Conservation (phyloP, 2,329 filamentous ascomycete genomes). For the Aspergillus sp. region DNA sequence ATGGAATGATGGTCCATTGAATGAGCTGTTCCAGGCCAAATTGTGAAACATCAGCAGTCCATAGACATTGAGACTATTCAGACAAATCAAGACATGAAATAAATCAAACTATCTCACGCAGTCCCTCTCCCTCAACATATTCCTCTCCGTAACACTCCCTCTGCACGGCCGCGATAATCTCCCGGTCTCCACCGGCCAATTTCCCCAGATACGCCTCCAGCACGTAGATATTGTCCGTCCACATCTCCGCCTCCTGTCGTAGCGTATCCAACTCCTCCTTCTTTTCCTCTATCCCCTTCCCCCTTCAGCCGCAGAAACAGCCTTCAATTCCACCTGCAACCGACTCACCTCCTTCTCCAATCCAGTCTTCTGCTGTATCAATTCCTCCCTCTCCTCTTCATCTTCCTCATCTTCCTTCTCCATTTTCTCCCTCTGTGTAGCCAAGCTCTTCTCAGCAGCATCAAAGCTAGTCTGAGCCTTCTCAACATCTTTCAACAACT, state of each 20-base stretch:
- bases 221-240: constrained; percentile 43
- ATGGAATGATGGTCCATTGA: too few species aligned
- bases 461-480: constrained; percentile 22
- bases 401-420: constrained; percentile 16
- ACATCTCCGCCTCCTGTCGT: constrained; percentile 27
- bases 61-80: too few species aligned
- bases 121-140: constrained; percentile 50
- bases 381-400: constrained; percentile 13
- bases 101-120: constrained; percentile 35
- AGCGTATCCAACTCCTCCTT: constrained; percentile 29
- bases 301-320: constrained; percentile 16
- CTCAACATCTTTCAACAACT: constrained; percentile 25
- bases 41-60: too few species aligned
- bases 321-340: constrained; percentile 20
- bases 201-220: constrained; percentile 37
- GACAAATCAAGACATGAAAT: not conserved
- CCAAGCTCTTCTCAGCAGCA: constrained; percentile 31
- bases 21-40: too few species aligned
- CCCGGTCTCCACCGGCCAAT: constrained; percentile 39
- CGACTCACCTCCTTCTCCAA: constrained; percentile 26
- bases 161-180: constrained; percentile 39
- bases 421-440: constrained; percentile 29
- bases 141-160: constrained; percentile 50
- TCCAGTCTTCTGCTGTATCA: constrained; percentile 16
- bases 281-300: constrained; percentile 28